These are phyloP conservation scores for Berberis thunbergii DNA, from an alignment of 164 flowering plant genomes.

Conservation along the genomic window DNA sequence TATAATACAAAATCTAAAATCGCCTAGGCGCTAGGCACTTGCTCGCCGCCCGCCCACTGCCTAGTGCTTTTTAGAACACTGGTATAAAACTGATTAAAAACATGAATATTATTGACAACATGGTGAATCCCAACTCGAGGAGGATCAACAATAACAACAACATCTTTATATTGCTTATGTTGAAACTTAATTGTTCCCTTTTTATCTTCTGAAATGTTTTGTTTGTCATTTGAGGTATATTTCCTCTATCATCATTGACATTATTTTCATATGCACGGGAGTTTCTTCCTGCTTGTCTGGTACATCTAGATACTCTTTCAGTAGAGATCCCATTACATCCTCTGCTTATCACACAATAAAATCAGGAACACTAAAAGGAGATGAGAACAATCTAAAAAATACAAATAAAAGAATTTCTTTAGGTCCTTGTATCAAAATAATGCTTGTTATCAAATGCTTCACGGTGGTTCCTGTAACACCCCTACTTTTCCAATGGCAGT, in stretches of 20 bases:
- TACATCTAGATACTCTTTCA: conserved; percentile 48
- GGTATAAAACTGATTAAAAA: background rate
- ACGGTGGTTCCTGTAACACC: too few relatives aligned
- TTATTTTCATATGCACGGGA: conserved; percentile 16
- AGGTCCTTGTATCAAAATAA: too few relatives aligned
- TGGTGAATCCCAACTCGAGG: conserved; percentile 95
- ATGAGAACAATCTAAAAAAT: background rate
- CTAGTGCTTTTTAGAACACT: too few relatives aligned
- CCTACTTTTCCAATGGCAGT: too few relatives aligned
- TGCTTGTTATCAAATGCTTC: too few relatives aligned
- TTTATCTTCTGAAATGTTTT: conserved; percentile 20
- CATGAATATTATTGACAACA: conserved; percentile 42
- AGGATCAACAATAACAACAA: conserved; percentile 93
- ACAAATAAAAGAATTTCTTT: background rate
- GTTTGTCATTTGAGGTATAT: conserved; percentile 5
- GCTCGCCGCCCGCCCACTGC: too few relatives aligned
- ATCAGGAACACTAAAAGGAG: background rate
- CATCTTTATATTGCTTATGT: conserved; percentile 38
- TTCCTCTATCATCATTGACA: conserved; percentile 17
- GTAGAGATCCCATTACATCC: conserved; percentile 74
- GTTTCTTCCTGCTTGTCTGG: conserved; percentile 29
- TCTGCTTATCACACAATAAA: conserved; percentile 55
- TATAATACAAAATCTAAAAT: too few relatives aligned
- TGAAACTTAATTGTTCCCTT: conserved; percentile 8
- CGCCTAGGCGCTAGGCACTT: too few relatives aligned